Evolutionary conservation across 306 rosid species (phyloP).

Genomic region (Lupinus albus): DNA sequence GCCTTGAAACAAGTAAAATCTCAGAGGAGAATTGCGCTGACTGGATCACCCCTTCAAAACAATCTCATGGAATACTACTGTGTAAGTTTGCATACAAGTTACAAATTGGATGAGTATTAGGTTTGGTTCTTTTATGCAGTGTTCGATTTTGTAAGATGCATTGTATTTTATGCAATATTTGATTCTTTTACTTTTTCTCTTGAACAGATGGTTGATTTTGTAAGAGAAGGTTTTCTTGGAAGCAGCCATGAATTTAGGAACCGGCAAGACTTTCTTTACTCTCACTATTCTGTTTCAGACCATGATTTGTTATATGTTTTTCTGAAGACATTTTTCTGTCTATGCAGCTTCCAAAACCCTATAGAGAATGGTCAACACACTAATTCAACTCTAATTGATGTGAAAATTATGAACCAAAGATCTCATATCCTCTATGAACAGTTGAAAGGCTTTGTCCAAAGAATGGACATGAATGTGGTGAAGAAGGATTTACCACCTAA

Average conservation of each 20-base stretch:
- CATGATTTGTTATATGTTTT: conserved; percentile 27
- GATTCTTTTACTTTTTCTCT: conserved; percentile 37
- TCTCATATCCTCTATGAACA: conserved; percentile 91
- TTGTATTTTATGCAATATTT: conserved; percentile 20
- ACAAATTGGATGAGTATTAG: conserved; percentile 21
- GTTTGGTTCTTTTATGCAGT: neutral
- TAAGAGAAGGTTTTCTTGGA: conserved; percentile 97
- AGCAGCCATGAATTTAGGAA: conserved; percentile 99
- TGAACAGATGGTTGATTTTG: conserved; percentile 99
- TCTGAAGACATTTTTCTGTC: conserved; percentile 31
- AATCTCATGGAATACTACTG: conserved; percentile 99
- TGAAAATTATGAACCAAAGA: conserved; percentile 97
- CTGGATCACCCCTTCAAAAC: conserved; percentile 98
- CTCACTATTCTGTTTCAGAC: conserved; percentile 30
- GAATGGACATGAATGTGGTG: conserved; percentile 97
- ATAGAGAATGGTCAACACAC: conserved; percentile 98
- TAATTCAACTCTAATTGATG: conserved; percentile 84
- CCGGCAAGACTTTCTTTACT: conserved; percentile 65
- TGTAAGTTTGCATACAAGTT: conserved; percentile 56
- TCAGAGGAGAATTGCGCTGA: conserved; percentile 95
- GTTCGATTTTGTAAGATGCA: conserved; percentile 9
- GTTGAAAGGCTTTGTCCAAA: conserved; percentile 92
- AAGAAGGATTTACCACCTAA: conserved; percentile 96
- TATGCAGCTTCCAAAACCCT: conserved; percentile 92
- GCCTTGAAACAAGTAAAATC: conserved; percentile 94